A percentile compares a stretch with the other conserved stretches of the same genome.
Evolutionary conservation across 371 early-diverging fungal genomes (phyloP).

Genomic region (Dinochytrium kinnereticum): DNA sequence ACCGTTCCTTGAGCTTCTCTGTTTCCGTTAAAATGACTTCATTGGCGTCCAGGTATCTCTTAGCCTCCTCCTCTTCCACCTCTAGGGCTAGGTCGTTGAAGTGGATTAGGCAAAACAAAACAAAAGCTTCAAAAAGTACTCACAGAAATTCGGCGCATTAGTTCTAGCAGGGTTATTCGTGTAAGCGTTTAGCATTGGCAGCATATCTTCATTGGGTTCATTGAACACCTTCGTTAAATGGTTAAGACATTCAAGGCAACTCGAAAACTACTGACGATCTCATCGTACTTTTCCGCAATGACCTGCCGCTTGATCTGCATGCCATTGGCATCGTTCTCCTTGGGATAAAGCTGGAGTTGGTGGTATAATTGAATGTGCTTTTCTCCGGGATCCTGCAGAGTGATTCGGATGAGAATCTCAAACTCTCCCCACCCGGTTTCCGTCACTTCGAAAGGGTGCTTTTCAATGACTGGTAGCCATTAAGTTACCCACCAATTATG

Average conservation of each 20-base stretch:
- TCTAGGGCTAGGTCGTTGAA: too few species aligned
- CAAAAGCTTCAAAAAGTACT: too few species aligned
- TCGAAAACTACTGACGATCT: constrained; percentile 62
- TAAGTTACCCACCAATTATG: too few species aligned
- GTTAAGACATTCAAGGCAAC: not conserved
- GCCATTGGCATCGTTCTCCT: constrained; percentile 38
- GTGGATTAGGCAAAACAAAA: too few species aligned
- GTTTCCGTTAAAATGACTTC: constrained; percentile 71
- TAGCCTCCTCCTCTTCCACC: constrained; percentile 41
- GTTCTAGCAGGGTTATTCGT: constrained; percentile 48
- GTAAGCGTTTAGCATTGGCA: constrained; percentile 54
- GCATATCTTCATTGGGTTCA: constrained; percentile 85
- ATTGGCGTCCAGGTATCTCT: constrained; percentile 52
- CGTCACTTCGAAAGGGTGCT: constrained; percentile 89
- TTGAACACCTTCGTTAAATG: constrained; percentile 70
- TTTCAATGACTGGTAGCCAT: constrained; percentile 72
- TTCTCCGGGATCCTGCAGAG: constrained; percentile 79
- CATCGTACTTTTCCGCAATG: constrained; percentile 70
- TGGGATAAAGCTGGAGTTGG: constrained; percentile 66
- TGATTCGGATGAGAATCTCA: constrained; percentile 91
- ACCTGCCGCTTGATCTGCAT: constrained; percentile 38
- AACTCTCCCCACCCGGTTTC: constrained; percentile 99
- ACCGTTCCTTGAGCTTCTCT: constrained; percentile 58
- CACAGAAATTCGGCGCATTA: constrained; percentile 13
- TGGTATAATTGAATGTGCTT: constrained; percentile 85